Base-by-base conservation (phyloP, 345 rosid species). In the Rhizophora mangle region DNA sequence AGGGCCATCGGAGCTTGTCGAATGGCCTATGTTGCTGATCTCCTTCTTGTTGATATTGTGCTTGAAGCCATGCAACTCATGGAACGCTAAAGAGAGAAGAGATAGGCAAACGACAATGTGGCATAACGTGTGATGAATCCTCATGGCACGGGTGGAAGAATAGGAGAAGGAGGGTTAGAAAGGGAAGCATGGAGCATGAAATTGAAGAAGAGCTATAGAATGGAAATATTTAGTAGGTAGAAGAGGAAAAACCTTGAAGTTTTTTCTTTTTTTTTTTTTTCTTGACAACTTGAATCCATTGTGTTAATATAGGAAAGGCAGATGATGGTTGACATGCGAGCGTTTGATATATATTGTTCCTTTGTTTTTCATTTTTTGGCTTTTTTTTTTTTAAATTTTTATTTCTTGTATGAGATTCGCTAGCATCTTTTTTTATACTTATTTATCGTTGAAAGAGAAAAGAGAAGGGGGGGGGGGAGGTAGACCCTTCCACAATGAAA, bases 101-200 rank as follows among this genome's bases (percentile, higher is more conserved):
- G 85, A 90, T 57, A 93, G 62, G 79, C 86, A 87, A 32, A 89
- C 81, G 73, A 79, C 43, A 72, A 77, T 66, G 71, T 79, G 69
- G 8, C 6, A 34, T 60, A 85, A 62, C 26, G 73, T 47, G 54
- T 74, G 83, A 68, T 86, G 79, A 52, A 78, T 59, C 37, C 81
- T 87, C 62, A 79, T 76, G 76, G 93, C 83, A 87, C 82, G 82
- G 80, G 80, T 55, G 68, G 70, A 78, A 62, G 75, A 77, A 74
- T 20, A 64, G 63, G 27, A 78, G 69, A 36, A 80, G 55, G 68
- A 76, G 68, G 60, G 66, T 76, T 63, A 63, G 68, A 75, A 81
- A 53, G 69, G 81, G 85, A 79, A 78, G 81, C 89, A 87, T 79
- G 85, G 82, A 76, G 78, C 68, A 72, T 68, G 76, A 73, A 36